Conservation (phyloP, 306 rosid species). For the Canavalia ensiformis region DNA sequence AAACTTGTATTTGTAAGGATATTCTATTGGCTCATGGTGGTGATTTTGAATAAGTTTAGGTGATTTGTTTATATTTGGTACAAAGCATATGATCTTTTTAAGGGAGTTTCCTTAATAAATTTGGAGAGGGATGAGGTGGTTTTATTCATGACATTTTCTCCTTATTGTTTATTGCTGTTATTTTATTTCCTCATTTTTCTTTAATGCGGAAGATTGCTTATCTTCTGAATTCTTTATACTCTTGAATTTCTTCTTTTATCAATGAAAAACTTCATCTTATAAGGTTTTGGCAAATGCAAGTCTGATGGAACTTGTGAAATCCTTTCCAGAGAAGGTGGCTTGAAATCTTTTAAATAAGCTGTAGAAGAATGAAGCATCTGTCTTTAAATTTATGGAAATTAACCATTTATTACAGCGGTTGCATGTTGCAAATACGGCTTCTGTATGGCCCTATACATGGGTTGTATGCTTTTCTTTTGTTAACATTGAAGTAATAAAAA, state of each 20-base stretch:
- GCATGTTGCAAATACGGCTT: not conserved
- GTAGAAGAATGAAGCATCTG: not conserved
- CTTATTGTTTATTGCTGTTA: not conserved
- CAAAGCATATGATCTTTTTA: not conserved
- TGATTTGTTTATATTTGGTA: conserved; percentile 10
- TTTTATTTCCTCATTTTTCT: conserved; percentile 6
- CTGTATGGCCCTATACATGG: not conserved
- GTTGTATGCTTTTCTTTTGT: conserved; percentile 30
- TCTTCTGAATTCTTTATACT: not conserved
- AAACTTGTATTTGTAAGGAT: conserved; percentile 5
- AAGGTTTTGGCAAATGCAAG: conserved; percentile 4
- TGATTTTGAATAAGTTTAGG: not conserved
- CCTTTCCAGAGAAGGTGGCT: conserved; percentile 1
- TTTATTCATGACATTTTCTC: not conserved
- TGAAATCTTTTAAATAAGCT: not conserved
- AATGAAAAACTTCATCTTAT: not conserved
- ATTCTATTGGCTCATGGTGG: not conserved
- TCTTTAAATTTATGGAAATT: not conserved
- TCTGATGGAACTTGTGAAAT: not conserved
- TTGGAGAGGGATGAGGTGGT: not conserved
- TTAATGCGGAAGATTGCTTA: not conserved
- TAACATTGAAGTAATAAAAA: conserved; percentile 9
- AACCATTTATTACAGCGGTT: conserved; percentile 1
- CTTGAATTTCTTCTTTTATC: not conserved
- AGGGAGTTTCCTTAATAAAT: not conserved